phyloP scores from a whole-genome alignment of 2,329 filamentous ascomycete genomes.

The Fusarium sp. region DNA sequence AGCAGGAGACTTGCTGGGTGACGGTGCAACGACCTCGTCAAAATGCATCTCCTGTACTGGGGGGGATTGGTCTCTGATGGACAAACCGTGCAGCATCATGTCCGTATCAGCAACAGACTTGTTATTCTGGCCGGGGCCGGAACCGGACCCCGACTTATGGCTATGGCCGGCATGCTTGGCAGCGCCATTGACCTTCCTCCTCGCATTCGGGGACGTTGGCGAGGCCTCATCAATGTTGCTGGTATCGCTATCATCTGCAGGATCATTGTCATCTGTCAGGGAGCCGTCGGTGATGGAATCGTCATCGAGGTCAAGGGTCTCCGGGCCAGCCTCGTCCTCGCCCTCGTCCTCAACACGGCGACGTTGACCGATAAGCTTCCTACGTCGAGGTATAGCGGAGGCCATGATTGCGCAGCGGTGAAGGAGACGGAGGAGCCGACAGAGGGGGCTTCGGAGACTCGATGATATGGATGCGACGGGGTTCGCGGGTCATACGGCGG shows the following conservation, averaged over 20 bases:
- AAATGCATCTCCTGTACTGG: slow-evolving; percentile 58
- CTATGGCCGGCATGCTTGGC: slow-evolving; percentile 48
- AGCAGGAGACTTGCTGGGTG: slow-evolving; percentile 52
- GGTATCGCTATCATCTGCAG: slow-evolving; percentile 70
- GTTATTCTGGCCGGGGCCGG: slow-evolving; percentile 46
- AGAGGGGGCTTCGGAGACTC: slow-evolving; percentile 45
- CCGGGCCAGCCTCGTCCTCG: slow-evolving; percentile 70
- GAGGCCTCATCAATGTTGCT: slow-evolving; percentile 68
- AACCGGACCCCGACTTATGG: slow-evolving; percentile 48
- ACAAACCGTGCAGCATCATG: slow-evolving; percentile 66
- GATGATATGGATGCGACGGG: slow-evolving; percentile 38
- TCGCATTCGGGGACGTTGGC: slow-evolving; percentile 56
- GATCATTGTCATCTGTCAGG: slow-evolving; percentile 69
- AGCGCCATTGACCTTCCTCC: slow-evolving; percentile 55
- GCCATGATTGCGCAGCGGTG: slow-evolving; percentile 46
- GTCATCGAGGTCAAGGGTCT: slow-evolving; percentile 67
- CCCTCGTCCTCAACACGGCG: slow-evolving; percentile 76
- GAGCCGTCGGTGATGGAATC: slow-evolving; percentile 74
- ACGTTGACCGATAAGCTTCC: slow-evolving; percentile 72
- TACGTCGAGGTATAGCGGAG: slow-evolving; percentile 61
- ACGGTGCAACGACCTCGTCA: slow-evolving; percentile 52
- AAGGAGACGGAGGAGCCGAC: slow-evolving; percentile 43
- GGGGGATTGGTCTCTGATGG: slow-evolving; percentile 54
- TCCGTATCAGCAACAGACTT: slow-evolving; percentile 62
- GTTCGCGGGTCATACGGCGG: slow-evolving; percentile 44